phyloP scores from a whole-genome alignment of 2,329 filamentous ascomycete species.

The Cladosporium sphaerospermum region DNA sequence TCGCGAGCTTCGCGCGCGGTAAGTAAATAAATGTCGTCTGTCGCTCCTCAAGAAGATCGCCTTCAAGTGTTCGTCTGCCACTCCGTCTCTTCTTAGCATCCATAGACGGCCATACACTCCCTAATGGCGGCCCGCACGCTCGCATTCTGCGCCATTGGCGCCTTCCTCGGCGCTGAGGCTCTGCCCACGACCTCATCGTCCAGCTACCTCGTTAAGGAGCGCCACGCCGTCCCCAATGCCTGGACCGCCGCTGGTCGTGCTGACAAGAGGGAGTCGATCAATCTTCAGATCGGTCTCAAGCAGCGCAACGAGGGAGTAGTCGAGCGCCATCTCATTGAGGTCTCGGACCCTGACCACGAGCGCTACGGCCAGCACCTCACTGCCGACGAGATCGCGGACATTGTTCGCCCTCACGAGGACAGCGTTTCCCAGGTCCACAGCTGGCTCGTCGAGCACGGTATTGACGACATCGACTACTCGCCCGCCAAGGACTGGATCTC shows the following conservation, averaged over 20 bases:
- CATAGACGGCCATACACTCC: not conserved
- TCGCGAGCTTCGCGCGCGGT: not conserved
- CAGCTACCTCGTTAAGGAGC: conserved; percentile 50
- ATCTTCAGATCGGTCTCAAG: conserved; percentile 54
- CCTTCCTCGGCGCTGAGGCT: conserved; percentile 13
- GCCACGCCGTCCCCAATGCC: conserved; percentile 45
- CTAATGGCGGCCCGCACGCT: conserved; percentile 6
- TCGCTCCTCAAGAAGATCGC: not conserved
- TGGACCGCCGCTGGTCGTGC: conserved; percentile 47
- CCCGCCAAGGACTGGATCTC: conserved; percentile 54
- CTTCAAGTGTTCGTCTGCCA: not conserved
- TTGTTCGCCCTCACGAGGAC: conserved; percentile 49
- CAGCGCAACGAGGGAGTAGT: conserved; percentile 51
- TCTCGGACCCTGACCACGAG: conserved; percentile 47
- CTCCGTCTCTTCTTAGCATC: not conserved
- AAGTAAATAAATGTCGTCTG: not conserved
- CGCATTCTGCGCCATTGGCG: conserved; percentile 16
- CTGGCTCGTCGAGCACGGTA: conserved; percentile 51
- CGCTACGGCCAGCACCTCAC: conserved; percentile 50
- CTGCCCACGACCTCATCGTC: conserved; percentile 25
- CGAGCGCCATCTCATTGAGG: conserved; percentile 50
- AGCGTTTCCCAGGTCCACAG: conserved; percentile 48
- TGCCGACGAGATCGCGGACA: conserved; percentile 44
- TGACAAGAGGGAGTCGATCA: conserved; percentile 40
- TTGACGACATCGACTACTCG: conserved; percentile 42